phyloP scores from a whole-genome alignment of 2,329 filamentous ascomycete genomes.

The Orbilia oligospora region DNA sequence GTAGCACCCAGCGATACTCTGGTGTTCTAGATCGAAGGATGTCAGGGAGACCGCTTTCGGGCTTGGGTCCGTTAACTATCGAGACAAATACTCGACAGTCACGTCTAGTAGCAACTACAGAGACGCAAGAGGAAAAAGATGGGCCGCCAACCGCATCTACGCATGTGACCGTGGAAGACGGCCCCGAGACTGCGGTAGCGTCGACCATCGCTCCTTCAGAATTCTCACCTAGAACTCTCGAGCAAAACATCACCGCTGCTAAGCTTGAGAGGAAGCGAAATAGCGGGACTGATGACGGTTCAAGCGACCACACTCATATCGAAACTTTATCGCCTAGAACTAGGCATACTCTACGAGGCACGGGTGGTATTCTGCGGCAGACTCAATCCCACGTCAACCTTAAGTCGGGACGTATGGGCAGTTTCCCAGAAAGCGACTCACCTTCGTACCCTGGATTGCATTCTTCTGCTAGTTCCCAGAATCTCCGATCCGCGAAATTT shows the following conservation, averaged over 20 bases:
- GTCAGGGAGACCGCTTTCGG: constrained; percentile 52
- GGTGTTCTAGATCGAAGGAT: constrained; percentile 56
- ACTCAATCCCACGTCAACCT: constrained; percentile 59
- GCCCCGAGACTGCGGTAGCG: constrained; percentile 34
- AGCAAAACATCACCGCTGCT: constrained; percentile 47
- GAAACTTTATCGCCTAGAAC: constrained; percentile 55
- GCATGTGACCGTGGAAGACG: constrained; percentile 31
- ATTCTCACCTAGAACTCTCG: constrained; percentile 49
- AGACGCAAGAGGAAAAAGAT: constrained; percentile 35
- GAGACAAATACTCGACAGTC: constrained; percentile 54
- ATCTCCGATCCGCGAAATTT: constrained; percentile 56
- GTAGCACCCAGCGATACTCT: constrained; percentile 47
- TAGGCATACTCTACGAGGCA: constrained; percentile 49
- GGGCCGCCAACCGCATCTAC: constrained; percentile 22
- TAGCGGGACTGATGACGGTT: constrained; percentile 55
- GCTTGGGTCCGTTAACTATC: constrained; percentile 53
- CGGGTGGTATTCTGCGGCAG: constrained; percentile 54
- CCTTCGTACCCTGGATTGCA: constrained; percentile 46
- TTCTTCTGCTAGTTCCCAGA: constrained; percentile 56
- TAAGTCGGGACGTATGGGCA: constrained; percentile 58
- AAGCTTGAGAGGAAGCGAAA: constrained; percentile 52
- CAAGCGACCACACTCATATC: constrained; percentile 56
- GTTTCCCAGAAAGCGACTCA: constrained; percentile 55
- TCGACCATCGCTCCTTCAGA: constrained; percentile 42
- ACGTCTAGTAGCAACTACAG: constrained; percentile 34